These are phyloP conservation scores for Neurospora sp. DNA, from an alignment of 495 filamentous ascomycete species.

Conservation along the genomic window DNA sequence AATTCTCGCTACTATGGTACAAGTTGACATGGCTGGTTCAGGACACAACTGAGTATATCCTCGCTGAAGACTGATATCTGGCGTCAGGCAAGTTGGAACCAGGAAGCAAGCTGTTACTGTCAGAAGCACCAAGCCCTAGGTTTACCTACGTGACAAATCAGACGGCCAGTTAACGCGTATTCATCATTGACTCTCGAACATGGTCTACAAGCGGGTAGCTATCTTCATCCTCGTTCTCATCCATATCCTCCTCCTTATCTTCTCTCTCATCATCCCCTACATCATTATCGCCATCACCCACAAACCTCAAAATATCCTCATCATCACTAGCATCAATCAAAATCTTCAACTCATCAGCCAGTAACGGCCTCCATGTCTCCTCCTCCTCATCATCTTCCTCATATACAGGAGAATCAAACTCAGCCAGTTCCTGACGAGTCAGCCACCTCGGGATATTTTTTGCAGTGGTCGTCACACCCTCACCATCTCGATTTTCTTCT, in stretches of 20 bases:
- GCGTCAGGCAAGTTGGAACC: too few species aligned
- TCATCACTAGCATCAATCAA: neutral
- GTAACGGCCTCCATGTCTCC: slow-evolving; percentile 31
- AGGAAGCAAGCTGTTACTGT: too few species aligned
- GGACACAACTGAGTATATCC: too few species aligned
- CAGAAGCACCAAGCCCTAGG: neutral
- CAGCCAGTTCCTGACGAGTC: neutral
- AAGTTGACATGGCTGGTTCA: too few species aligned
- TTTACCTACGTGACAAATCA: neutral
- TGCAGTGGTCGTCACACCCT: too few species aligned
- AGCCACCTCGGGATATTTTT: too few species aligned
- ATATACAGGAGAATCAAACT: slow-evolving; percentile 18
- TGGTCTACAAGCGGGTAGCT: neutral
- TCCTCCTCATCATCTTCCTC: slow-evolving; percentile 55
- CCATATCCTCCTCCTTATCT: too few species aligned
- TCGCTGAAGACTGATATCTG: too few species aligned
- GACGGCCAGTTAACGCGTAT: neutral
- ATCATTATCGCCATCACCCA: neutral
- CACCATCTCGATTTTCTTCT: neutral
- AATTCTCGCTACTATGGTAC: too few species aligned
- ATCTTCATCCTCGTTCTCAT: neutral
- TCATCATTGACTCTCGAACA: neutral
- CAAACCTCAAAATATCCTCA: neutral
- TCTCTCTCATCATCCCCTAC: neutral
- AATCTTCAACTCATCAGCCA: neutral